phyloP scores from a whole-genome alignment of 495 filamentous ascomycete species.

The Podospora comata region DNA sequence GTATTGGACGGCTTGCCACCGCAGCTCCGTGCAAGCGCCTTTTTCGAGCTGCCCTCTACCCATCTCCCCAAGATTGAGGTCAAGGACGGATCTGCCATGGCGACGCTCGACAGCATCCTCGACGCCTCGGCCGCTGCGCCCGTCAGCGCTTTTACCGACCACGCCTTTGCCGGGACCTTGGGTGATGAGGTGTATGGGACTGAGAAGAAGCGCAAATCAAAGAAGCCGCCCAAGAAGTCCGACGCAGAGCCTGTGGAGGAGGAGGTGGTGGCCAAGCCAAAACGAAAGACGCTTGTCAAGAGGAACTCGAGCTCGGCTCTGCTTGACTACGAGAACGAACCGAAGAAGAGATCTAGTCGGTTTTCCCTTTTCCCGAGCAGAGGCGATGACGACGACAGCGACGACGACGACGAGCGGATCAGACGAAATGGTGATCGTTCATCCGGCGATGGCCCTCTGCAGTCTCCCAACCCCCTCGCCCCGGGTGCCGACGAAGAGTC shows the following conservation, averaged over 20 bases:
- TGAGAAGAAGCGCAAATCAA: conserved; percentile 42
- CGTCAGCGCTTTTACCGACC: conserved; percentile 92
- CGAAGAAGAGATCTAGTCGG: conserved; percentile 39
- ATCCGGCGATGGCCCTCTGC: conserved; percentile 10
- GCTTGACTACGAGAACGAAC: conserved; percentile 21
- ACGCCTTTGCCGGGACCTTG: conserved; percentile 73
- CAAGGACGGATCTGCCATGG: conserved; percentile 77
- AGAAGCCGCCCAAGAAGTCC: conserved; percentile 25
- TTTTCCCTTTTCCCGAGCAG: conserved; percentile 32
- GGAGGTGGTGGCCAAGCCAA: conserved; percentile 11
- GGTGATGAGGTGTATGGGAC: conserved; percentile 63
- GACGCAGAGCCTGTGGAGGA: conserved; percentile 14
- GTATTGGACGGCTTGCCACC: conserved; percentile 63
- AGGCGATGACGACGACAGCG: conserved; percentile 21
- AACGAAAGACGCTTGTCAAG: conserved; percentile 26
- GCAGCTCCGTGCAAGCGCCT: conserved; percentile 85
- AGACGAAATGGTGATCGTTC: conserved; percentile 1
- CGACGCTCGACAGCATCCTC: conserved; percentile 86
- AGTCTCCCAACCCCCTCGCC: conserved; percentile 26
- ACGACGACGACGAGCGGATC: conserved; percentile 4
- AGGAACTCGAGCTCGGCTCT: conserved; percentile 20
- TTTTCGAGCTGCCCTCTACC: conserved; percentile 71
- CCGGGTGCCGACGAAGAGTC: conserved; percentile 29
- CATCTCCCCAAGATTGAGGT: conserved; percentile 57
- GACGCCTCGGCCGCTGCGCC: conserved; percentile 92